Evolutionary conservation across 371 early-diverging fungal genomes (phyloP).

Genomic region (Lichtheimia hyalospora): DNA sequence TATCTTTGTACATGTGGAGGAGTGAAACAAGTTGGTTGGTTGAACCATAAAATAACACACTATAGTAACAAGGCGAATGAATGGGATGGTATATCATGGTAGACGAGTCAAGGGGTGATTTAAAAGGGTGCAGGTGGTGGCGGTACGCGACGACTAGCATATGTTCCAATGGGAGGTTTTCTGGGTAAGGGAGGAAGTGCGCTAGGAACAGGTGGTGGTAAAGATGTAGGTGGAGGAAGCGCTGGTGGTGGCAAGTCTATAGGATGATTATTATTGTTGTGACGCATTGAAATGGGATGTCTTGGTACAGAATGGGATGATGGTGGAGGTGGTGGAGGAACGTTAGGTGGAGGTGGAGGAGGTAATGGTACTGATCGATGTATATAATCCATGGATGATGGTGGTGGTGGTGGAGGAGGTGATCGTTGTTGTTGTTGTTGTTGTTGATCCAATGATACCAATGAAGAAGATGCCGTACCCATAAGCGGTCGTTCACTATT

Average conservation of each 20-base stretch:
- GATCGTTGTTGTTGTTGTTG: neutral
- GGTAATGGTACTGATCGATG: conserved; percentile 4
- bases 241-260: conserved; percentile 13
- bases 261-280: neutral
- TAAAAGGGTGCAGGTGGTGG: too few relatives aligned
- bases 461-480: conserved; percentile 28
- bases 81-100: too few relatives aligned
- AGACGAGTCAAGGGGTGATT: too few relatives aligned
- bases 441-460: conserved; percentile 9
- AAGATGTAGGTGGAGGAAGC: conserved; percentile 29
- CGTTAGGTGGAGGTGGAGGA: neutral
- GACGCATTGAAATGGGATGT: neutral
- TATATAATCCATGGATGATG: neutral
- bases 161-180: neutral
- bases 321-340: conserved; percentile 2
- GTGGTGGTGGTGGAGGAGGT: conserved; percentile 2
- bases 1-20: neutral
- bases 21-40: neutral
- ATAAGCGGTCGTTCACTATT: conserved; percentile 37
- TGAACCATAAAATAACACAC: neutral
- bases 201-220: conserved; percentile 29
- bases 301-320: conserved; percentile 21
- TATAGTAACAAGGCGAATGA: neutral
- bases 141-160: neutral
- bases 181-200: conserved; percentile 23